Conservation (phyloP, 73 alveolate genomes). For the Halteria grandinella region DNA sequence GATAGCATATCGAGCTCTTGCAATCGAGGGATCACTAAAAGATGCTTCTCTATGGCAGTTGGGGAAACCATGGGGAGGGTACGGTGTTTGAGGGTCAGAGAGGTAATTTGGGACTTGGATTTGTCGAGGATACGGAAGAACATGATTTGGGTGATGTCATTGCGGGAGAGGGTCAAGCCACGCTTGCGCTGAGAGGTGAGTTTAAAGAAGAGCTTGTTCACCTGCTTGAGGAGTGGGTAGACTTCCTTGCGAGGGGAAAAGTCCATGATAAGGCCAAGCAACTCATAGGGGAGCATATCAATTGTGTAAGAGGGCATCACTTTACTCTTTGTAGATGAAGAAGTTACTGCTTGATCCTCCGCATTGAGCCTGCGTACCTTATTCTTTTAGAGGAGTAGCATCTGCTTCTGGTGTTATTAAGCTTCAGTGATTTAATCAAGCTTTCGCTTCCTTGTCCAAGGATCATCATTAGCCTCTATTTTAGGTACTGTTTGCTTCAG, state of each 20-base stretch:
- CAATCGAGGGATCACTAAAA: neutral
- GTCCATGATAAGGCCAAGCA: neutral
- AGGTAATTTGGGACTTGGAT: neutral
- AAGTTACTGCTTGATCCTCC: neutral
- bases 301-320: too few species aligned
- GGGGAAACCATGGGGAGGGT: neutral
- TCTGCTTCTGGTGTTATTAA: neutral
- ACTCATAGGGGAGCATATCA: slow-evolving; percentile 9
- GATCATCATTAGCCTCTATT: neutral
- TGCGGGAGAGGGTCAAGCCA: neutral
- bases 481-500: neutral
- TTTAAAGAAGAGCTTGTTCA: neutral
- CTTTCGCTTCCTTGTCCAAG: slow-evolving; percentile 22
- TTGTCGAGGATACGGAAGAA: neutral
- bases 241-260: neutral
- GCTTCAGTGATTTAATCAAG: slow-evolving; percentile 22
- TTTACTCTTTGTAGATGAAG: too few species aligned
- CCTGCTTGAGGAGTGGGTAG: neutral
- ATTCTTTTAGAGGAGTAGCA: neutral
- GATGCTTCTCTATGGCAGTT: neutral
- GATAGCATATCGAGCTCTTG: neutral
- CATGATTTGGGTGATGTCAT: neutral
- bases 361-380: neutral
- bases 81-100: neutral
- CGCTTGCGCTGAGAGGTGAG: neutral